phyloP scores from a whole-genome alignment of 257 asterid genomes.

The Lycium ferocissimum region DNA sequence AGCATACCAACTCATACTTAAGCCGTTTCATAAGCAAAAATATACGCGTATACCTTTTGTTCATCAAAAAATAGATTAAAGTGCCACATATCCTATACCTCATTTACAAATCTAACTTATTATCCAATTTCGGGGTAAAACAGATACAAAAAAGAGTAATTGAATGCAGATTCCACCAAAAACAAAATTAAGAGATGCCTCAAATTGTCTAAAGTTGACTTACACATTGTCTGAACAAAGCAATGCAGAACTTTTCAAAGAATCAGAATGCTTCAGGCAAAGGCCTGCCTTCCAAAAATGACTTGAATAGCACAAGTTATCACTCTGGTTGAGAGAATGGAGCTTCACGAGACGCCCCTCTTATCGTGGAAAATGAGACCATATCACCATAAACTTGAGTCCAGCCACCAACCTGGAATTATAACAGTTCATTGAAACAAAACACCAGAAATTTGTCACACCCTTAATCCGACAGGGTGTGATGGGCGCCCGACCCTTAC shows the following conservation, averaged over 20 bases:
- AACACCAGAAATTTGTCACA: too few species aligned
- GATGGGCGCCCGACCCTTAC: too few species aligned
- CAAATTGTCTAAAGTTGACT: conserved; percentile 11
- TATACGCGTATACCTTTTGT: too few species aligned
- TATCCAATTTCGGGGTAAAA: too few species aligned
- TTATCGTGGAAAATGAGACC: conserved; percentile 68
- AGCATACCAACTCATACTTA: too few species aligned
- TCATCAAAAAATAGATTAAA: too few species aligned
- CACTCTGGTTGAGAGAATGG: conserved; percentile 82
- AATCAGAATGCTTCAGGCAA: conserved; percentile 61
- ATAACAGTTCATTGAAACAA: conserved; percentile 25
- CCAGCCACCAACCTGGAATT: conserved; percentile 81
- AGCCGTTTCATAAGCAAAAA: too few species aligned
- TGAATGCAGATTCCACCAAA: not conserved
- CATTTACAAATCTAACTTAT: too few species aligned
- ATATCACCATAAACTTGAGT: conserved; percentile 67
- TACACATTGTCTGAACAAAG: not conserved
- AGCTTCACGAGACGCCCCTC: conserved; percentile 86
- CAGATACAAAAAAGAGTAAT: conserved; percentile 26
- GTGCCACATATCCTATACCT: too few species aligned
- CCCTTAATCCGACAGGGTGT: too few species aligned
- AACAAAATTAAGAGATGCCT: not conserved
- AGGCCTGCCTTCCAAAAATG: conserved; percentile 68
- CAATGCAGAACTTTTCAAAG: not conserved
- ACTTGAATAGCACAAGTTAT: conserved; percentile 68